Conservation (phyloP, 768 basidiomycete species). For the Calocybe gangraenosa region DNA sequence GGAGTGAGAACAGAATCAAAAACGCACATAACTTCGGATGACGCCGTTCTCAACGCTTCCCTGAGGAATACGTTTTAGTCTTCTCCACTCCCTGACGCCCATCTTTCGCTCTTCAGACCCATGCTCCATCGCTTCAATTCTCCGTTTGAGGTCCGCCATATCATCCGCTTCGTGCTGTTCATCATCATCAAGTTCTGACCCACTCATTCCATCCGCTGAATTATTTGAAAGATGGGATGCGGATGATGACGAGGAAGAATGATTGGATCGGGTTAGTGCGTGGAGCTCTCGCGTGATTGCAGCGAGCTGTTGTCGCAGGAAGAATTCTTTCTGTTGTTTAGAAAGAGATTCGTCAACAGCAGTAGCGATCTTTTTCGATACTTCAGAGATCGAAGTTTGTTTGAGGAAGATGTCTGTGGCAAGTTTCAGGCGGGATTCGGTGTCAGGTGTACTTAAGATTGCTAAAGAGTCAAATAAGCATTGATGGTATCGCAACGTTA, state of each 20-base stretch:
- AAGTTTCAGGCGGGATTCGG: constrained; percentile 58
- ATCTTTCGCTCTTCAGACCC: constrained; percentile 81
- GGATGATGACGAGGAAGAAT: background rate
- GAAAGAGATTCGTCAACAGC: constrained; percentile 82
- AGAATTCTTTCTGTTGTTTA: constrained; percentile 85
- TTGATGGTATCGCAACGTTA: too few species aligned
- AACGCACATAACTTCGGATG: constrained; percentile 72
- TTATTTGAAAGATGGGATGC: too few species aligned
- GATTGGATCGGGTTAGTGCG: constrained; percentile 36
- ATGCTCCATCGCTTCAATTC: constrained; percentile 68
- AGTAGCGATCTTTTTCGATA: constrained; percentile 74
- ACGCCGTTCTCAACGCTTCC: constrained; percentile 92
- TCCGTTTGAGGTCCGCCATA: constrained; percentile 63
- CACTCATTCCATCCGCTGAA: constrained; percentile 21
- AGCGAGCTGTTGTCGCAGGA: constrained; percentile 77
- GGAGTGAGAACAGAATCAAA: background rate
- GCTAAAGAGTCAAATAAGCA: too few species aligned
- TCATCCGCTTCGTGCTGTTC: constrained; percentile 82
- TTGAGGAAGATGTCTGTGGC: constrained; percentile 72
- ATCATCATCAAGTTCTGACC: constrained; percentile 66
- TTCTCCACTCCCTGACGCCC: constrained; percentile 77
- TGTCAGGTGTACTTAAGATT: constrained; percentile 55
- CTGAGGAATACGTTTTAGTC: constrained; percentile 83
- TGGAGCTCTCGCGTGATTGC: constrained; percentile 77
- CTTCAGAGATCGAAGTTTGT: constrained; percentile 74